Base-by-base conservation (phyloP, 2,329 filamentous ascomycete species). In the Ceratocystis albifundus region DNA sequence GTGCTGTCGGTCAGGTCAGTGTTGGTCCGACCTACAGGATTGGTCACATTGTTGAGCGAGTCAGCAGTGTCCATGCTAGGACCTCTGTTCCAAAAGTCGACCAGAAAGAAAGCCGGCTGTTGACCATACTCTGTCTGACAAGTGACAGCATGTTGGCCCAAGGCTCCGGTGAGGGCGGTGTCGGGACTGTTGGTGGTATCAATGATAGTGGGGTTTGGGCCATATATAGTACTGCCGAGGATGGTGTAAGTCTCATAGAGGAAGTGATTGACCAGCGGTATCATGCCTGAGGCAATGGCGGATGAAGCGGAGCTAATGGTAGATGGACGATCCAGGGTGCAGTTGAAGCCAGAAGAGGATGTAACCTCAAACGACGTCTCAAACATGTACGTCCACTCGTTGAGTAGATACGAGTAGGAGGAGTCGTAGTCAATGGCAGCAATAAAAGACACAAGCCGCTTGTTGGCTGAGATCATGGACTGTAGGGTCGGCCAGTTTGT, bases 211-310 rank as follows among this genome's bases (percentile, higher is more conserved):
- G 81, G 77, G 70, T 88, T 82, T 1, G 88, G 87, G 50, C 84
- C 77, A 69, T 82, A 76, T 71, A 89, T 82, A 70, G 87, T 82
- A 64, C 77, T 78, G 3, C 80, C 74, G n/a, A 77, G 73, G 25
- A 84, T 72, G 4, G 73, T 75, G 66, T 67, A 67, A 17, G 59
- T 32, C 67, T 80, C 76, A 77, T 92, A 86, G 65, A 88, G 80
- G 78, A 94, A 93, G 77, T 94, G 89, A 78, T 94, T 94, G 77
- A 89, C 80, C 8, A 94, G 78, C 30, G 88, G 84, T 73, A 94
- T 80, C 71, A 84, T 80, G 70, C 82, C 82, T 0, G 79, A 78
- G 0, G 77, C 72, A 30, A 88, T 72, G 1, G 87, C 88, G 0
- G 78, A 71, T 17, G 80, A 71, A 62, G 80, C 80, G 2, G 77